Evolutionary conservation across 2,329 filamentous ascomycete genomes (phyloP), one percentile per base, ranked within the genome.

Genomic region (Didymella sp.): DNA sequence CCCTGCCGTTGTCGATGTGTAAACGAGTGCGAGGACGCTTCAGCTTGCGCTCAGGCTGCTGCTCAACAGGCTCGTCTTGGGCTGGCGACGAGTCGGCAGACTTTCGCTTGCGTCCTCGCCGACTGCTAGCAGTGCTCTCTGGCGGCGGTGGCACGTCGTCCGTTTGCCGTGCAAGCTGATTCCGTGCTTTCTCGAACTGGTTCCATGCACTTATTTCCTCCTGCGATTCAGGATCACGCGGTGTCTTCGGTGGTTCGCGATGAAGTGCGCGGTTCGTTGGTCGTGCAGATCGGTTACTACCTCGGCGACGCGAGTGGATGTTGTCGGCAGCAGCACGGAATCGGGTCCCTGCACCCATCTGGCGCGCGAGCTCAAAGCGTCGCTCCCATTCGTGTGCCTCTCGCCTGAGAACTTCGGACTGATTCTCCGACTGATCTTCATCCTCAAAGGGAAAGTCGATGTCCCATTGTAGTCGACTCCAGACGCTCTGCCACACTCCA

Each of bases 141-240:
- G 61, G 63, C 15, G 68, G 57, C 27, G 68, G 50, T 30, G 67
- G 57, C 2, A 50, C 59, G 25, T 55, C 64, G 9, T 68, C 67
- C 15, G 61, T 49, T 46, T 73, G 68, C 46, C 72, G 68, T 8
- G 66, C 66, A n/a, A 73, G 62, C 76, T 59, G 83, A 59, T 93
- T 89, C 62, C 91, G 85, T 40, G 91, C 92, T 73, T 89, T 90
- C 66, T 97, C 93, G 61, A 98, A 88, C 19, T 90, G 92, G 60
- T 92, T 91, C 95, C 94, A 97, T 4, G 94, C 92, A 56, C 87
- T 84, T 51, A 89, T 83, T 75, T 96, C 92, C 66, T 96, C 92
- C 38, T 88, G 80, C 7, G 89, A 90, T 75, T 96, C 90, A 33
- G 86, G 85, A 38, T 87, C 84, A 30, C 84, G 84, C 15, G 77